A percentile compares a stretch with the other conserved stretches of the same genome.
These are phyloP conservation scores for Begonia loranthoides DNA, from an alignment of 306 rosid genomes.

Conservation along the genomic window DNA sequence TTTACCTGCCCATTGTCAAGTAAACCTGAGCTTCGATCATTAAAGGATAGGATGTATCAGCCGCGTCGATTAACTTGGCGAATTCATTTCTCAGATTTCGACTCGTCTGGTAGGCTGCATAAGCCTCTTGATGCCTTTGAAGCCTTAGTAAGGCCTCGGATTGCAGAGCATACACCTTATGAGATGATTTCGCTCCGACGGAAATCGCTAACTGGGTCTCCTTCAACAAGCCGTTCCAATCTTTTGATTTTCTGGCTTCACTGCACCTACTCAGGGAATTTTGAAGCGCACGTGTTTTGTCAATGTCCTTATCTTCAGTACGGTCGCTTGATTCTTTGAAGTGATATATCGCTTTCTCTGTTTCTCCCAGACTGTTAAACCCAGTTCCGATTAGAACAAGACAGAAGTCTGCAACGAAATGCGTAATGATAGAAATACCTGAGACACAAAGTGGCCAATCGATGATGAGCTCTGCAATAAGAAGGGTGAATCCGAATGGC, in stretches of 20 bases:
- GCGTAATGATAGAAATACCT: constrained; percentile 28
- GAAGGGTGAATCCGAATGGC: constrained; percentile 69
- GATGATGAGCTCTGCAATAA: constrained; percentile 72
- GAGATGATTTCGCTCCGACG: constrained; percentile 66
- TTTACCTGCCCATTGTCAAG: constrained; percentile 59
- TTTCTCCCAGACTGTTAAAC: constrained; percentile 55
- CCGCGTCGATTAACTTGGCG: constrained; percentile 38
- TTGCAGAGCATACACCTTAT: constrained; percentile 66
- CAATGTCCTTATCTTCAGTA: constrained; percentile 18
- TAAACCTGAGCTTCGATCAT: constrained; percentile 55
- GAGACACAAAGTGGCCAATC: constrained; percentile 72
- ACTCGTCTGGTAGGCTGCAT: constrained; percentile 39
- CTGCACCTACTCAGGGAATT: constrained; percentile 41
- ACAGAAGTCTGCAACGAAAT: too few relatives aligned
- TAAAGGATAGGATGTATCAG: constrained; percentile 32
- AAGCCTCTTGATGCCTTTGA: constrained; percentile 64
- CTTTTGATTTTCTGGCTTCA: constrained; percentile 41
- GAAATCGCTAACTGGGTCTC: constrained; percentile 61
- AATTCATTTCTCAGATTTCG: constrained; percentile 39
- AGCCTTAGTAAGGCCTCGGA: constrained; percentile 78
- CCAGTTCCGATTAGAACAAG: background rate
- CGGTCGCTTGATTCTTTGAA: constrained; percentile 33
- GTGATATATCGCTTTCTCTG: constrained; percentile 53
- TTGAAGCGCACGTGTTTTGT: constrained; percentile 43
- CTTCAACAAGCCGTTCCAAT: constrained; percentile 59